Conservation (phyloP, 306 rosid species). For the Quercus robur region DNA sequence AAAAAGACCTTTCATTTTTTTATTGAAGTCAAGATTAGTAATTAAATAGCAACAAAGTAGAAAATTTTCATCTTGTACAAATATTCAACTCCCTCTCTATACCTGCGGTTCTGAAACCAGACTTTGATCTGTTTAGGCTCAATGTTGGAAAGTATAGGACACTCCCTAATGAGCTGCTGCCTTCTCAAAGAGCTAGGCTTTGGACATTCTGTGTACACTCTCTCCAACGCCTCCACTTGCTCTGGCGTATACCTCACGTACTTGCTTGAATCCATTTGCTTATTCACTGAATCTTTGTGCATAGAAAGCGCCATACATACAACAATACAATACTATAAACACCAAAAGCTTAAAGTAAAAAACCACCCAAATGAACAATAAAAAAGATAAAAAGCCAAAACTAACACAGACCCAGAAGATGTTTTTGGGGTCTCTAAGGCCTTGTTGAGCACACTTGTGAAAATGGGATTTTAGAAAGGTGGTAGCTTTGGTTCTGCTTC, state of each 20-base stretch:
- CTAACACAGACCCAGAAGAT: conserved; percentile 2
- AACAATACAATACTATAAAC: background rate
- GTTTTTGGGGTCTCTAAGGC: background rate
- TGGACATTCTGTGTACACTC: conserved; percentile 91
- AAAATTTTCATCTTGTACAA: background rate
- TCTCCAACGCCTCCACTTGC: conserved; percentile 94
- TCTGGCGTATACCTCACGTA: conserved; percentile 95
- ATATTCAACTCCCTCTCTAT: background rate
- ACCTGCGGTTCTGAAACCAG: conserved; percentile 99
- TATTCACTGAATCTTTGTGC: conserved; percentile 57
- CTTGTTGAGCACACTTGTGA: background rate
- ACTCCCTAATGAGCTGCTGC: conserved; percentile 93
- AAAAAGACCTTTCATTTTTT: background rate
- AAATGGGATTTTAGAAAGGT: conserved; percentile 11
- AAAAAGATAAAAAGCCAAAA: background rate
- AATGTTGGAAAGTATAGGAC: conserved; percentile 84
- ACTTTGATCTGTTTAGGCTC: conserved; percentile 99
- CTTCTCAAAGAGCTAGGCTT: conserved; percentile 91
- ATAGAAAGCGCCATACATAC: conserved; percentile 62
- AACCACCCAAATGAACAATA: background rate
- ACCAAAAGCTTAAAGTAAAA: background rate
- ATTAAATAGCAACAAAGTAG: background rate
- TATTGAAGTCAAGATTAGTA: background rate
- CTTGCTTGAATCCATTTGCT: conserved; percentile 82
- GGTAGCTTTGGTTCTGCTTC: conserved; percentile 39